Evolutionary conservation across 345 rosid genomes (phyloP), one percentile per base, ranked within the genome.

Genomic region (Brassica incana): DNA sequence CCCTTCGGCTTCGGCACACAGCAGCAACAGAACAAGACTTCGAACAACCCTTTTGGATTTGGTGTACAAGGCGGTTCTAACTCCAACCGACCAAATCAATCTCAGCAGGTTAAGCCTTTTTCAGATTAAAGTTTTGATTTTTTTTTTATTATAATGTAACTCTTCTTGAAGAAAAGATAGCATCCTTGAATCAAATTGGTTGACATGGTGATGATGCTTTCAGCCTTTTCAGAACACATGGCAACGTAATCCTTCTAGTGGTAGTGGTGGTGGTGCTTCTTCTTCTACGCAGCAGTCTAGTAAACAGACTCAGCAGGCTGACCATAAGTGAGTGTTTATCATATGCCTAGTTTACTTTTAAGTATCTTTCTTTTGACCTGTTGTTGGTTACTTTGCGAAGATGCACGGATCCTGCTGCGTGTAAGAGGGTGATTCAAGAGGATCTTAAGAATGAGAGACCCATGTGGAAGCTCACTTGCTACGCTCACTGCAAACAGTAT

Each of bases 391-490:
- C 59, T 65, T 18, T 83, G 5, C 64, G 69, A 76, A 94, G 97
- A 63, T 95, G 99, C 89, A 89, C 88, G 5, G 95, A 92, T 86
- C 97, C 93, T 15, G 91, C 89, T 29, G 79, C 89, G 48, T 95
- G 99, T 83, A 90, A 83, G 77, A 86, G 81, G 35, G 1, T 85
- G 72, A 90, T 92, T 76, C 75, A 54, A 52, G 94, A 95, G 60
- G 99, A 95, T 86, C 88, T 86, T 81, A 85, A 91, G 85, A 78
- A 82, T 5, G 99, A 93, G 87, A 89, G 89, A 71, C 97, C 98
- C 7, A 78, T 89, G 83, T 95, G 99, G 98, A 91, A 86, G 86
- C 90, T 95, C 71, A 92, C 99, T 8, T 91, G 99, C 81, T 95
- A 95, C 64, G 83, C 87, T 61, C 99, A 95, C 86, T 86, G 80